phyloP scores from a whole-genome alignment of 2,329 filamentous ascomycete genomes.

The Daldinia sp. region DNA sequence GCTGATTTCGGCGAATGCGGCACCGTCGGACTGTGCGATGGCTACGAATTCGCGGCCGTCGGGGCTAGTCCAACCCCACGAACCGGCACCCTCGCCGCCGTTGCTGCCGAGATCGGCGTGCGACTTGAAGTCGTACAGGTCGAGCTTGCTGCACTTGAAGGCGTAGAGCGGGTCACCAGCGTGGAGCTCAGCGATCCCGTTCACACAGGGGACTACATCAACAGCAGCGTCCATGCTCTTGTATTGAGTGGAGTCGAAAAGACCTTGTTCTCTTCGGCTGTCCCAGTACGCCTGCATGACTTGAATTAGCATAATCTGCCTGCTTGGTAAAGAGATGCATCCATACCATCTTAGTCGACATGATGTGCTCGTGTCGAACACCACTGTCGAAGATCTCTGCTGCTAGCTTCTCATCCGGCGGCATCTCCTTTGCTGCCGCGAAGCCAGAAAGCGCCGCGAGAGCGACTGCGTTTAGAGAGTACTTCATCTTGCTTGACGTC shows the following conservation, averaged over 20 bases:
- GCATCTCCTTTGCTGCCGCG: slow-evolving; percentile 45
- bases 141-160: slow-evolving; percentile 45
- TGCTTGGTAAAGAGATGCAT: background rate
- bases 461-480: slow-evolving; percentile 39
- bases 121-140: slow-evolving; percentile 51
- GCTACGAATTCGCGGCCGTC: slow-evolving; percentile 63
- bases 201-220: slow-evolving; percentile 37
- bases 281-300: slow-evolving; percentile 43
- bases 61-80: slow-evolving; percentile 63
- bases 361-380: slow-evolving; percentile 45
- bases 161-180: slow-evolving; percentile 42
- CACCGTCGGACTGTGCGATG: slow-evolving; percentile 62
- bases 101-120: slow-evolving; percentile 48
- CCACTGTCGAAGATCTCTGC: slow-evolving; percentile 46
- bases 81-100: slow-evolving; percentile 49
- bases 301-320: background rate
- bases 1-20: slow-evolving; percentile 62
- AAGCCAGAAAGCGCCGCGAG: slow-evolving; percentile 42
- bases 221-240: slow-evolving; percentile 42
- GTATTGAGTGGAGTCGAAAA: slow-evolving; percentile 44
- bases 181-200: slow-evolving; percentile 42
- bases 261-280: slow-evolving; percentile 41
- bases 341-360: slow-evolving; percentile 44
- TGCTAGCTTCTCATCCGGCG: slow-evolving; percentile 42
- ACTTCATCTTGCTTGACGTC: slow-evolving; percentile 42